phyloP scores from a whole-genome alignment of 495 filamentous ascomycete species.

The Bryoglossum gracile region DNA sequence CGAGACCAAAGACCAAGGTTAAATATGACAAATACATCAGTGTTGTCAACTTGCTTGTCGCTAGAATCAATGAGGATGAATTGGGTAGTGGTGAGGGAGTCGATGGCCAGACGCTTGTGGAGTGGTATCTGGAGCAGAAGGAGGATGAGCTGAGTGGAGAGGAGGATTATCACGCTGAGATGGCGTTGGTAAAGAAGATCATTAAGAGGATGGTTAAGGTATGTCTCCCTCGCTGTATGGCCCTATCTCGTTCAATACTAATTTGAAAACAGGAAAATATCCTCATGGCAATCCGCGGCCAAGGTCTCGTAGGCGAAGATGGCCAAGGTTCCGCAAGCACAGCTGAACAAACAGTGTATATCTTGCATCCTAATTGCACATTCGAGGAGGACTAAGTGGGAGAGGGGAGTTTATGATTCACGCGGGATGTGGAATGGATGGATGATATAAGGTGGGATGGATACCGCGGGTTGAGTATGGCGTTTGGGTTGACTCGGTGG shows the following conservation, averaged over 20 bases:
- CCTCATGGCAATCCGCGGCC: slow-evolving; percentile 82
- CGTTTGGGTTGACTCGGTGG: not conserved
- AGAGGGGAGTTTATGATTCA: not conserved
- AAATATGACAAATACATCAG: slow-evolving; percentile 91
- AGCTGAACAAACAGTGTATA: slow-evolving; percentile 62
- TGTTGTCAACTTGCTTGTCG: slow-evolving; percentile 79
- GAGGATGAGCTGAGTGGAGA: slow-evolving; percentile 74
- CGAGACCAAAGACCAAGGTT: slow-evolving; percentile 70
- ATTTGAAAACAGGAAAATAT: slow-evolving; percentile 67
- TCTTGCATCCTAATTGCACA: slow-evolving; percentile 90
- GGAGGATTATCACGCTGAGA: slow-evolving; percentile 74
- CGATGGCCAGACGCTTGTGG: slow-evolving; percentile 73
- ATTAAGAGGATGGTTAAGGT: slow-evolving; percentile 96
- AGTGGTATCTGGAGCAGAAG: slow-evolving; percentile 94
- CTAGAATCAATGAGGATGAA: slow-evolving; percentile 72
- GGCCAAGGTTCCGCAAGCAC: slow-evolving; percentile 38
- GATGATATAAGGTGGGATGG: slow-evolving; percentile 4
- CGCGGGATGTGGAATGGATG: slow-evolving; percentile 4
- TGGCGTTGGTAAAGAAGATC: slow-evolving; percentile 74
- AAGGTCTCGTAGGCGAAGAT: slow-evolving; percentile 58
- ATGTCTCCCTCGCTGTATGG: no score
- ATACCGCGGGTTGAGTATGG: slow-evolving; percentile 10
- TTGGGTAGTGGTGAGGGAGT: slow-evolving; percentile 71
- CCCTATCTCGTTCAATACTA: slow-evolving; percentile 12
- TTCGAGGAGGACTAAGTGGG: slow-evolving; percentile 50